phyloP scores from a whole-genome alignment of 306 rosid genomes.

The Prunus mume region DNA sequence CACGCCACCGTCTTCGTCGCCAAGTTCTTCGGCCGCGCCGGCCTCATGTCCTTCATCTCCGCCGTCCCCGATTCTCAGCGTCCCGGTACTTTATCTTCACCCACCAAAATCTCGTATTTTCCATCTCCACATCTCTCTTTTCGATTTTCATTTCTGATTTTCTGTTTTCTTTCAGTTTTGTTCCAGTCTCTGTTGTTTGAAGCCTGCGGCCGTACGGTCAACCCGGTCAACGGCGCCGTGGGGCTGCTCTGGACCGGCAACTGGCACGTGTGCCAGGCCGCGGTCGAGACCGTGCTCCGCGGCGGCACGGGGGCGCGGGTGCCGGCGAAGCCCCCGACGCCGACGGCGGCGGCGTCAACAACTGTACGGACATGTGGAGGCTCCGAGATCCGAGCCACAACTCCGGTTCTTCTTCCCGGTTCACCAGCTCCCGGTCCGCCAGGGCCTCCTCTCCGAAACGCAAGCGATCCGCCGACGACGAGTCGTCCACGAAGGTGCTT shows the following conservation, averaged over 20 bases:
- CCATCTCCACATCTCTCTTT: neutral
- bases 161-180: slow-evolving; percentile 44
- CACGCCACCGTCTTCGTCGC: slow-evolving; percentile 96
- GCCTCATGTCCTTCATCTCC: slow-evolving; percentile 95
- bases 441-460: slow-evolving; percentile 53
- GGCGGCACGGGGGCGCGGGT: slow-evolving; percentile 53
- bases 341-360: slow-evolving; percentile 30
- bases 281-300: slow-evolving; percentile 79
- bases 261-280: slow-evolving; percentile 90
- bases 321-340: slow-evolving; percentile 42
- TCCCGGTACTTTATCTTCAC: slow-evolving; percentile 46
- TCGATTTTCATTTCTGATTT: neutral
- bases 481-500: slow-evolving; percentile 11
- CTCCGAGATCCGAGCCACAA: slow-evolving; percentile 37
- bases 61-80: slow-evolving; percentile 79
- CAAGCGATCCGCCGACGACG: slow-evolving; percentile 49
- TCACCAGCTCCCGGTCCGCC: slow-evolving; percentile 41
- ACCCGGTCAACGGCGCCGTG: slow-evolving; percentile 84
- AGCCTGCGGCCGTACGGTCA: slow-evolving; percentile 84
- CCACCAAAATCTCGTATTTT: no score
- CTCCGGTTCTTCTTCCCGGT: slow-evolving; percentile 27
- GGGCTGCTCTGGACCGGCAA: slow-evolving; percentile 86
- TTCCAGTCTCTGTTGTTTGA: slow-evolving; percentile 80
- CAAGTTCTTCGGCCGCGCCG: slow-evolving; percentile 99
- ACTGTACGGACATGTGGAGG: slow-evolving; percentile 50